Base-by-base conservation (phyloP, 139 green algal genomes). In the Astrephomene gubernaculifera region DNA sequence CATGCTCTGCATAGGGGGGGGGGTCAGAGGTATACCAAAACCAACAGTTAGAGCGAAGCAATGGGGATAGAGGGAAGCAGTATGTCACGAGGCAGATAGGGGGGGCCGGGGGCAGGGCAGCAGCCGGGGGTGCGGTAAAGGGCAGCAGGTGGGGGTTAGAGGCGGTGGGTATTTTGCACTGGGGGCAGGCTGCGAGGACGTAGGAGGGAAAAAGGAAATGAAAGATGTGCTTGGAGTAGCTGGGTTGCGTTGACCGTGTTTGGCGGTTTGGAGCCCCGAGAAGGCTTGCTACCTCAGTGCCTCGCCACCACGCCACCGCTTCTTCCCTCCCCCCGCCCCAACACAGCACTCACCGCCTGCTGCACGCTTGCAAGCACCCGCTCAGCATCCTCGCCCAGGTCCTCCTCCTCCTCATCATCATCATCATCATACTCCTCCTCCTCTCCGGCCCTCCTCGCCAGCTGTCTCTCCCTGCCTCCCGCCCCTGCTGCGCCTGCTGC, bases 1-100 rank as follows among this genome's bases (percentile, higher is more conserved):
- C 60, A 83, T 61, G 41, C 76, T 72, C 76, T 83, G 57, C 33
- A n/a, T n/a, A n/a, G n/a, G n/a, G n/a, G n/a, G n/a, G n/a, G n/a
- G n/a, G n/a, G n/a, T n/a, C n/a, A n/a, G n/a, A n/a, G n/a, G n/a
- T n/a, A n/a, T n/a, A n/a, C n/a, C n/a, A n/a, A n/a, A n/a, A n/a
- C n/a, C n/a, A n/a, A n/a, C n/a, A n/a, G n/a, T n/a, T n/a, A n/a
- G n/a, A n/a, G n/a, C n/a, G n/a, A n/a, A n/a, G n/a, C n/a, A n/a
- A n/a, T n/a, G n/a, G n/a, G n/a, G n/a, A n/a, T n/a, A n/a, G n/a
- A n/a, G n/a, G n/a, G n/a, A n/a, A n/a, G n/a, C n/a, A n/a, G n/a
- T n/a, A n/a, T n/a, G n/a, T n/a, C n/a, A n/a, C n/a, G n/a, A n/a
- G n/a, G n/a, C n/a, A n/a, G n/a, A n/a, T n/a, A n/a, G n/a, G n/a